phyloP scores from a whole-genome alignment of 1,284 basidiomycete genomes.

The Cutaneotrichosporon sp. region DNA sequence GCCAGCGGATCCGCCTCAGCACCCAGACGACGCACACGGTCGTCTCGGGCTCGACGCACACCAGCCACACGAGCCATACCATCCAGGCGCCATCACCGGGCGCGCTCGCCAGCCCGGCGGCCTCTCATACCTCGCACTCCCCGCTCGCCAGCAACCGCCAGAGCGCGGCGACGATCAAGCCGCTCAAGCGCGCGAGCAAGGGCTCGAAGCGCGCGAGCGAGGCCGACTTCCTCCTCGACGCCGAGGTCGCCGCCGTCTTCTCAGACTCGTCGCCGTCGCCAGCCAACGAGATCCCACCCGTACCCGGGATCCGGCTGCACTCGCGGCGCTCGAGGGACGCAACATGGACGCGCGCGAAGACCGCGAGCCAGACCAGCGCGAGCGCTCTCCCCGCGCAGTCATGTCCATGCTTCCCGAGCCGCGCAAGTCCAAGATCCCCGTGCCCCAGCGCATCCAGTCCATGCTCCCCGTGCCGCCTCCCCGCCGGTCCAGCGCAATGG shows the following conservation, averaged over 20 bases:
- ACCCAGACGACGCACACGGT: background rate
- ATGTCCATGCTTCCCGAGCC: background rate
- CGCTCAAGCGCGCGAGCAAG: background rate
- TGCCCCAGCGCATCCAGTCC: background rate
- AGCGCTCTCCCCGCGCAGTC: background rate
- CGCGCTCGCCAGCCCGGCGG: background rate
- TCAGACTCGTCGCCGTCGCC: conserved; percentile 1
- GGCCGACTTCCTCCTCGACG: conserved; percentile 9
- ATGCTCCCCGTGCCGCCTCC: background rate
- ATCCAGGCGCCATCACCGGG: background rate
- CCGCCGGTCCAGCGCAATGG: background rate
- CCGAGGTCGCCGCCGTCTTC: conserved; percentile 9
- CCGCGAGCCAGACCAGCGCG: too few relatives aligned
- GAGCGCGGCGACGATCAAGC: conserved; percentile 3
- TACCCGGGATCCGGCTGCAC: background rate
- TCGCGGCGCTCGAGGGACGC: background rate
- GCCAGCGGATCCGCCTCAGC: background rate
- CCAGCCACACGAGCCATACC: background rate
- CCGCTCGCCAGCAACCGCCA: background rate
- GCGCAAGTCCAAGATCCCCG: background rate
- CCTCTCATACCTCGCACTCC: background rate
- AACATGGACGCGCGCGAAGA: background rate
- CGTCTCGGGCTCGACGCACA: background rate
- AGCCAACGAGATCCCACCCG: background rate
- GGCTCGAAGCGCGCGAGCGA: conserved; percentile 5